phyloP scores from a whole-genome alignment of 1,139 yeast genomes.

The Candida glucosophila region DNA sequence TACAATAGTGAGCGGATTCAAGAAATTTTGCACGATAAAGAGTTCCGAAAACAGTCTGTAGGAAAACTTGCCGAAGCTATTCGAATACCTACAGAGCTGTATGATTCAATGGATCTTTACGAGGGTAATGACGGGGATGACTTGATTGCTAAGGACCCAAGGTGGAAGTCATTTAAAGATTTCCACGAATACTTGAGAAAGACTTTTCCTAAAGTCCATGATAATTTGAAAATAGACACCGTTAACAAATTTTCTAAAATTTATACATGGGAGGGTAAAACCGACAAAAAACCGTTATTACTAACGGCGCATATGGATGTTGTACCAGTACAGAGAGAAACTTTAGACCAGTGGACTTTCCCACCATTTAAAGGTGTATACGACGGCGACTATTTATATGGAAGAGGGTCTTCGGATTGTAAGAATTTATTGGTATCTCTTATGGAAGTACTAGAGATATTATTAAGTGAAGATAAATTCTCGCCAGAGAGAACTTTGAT shows the following conservation, averaged over 20 bases:
- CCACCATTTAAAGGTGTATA: constrained; percentile 36
- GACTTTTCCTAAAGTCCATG: constrained; percentile 24
- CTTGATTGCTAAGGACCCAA: constrained; percentile 18
- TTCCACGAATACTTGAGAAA: constrained; percentile 22
- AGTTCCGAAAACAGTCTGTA: constrained; percentile 31
- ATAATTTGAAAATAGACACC: constrained; percentile 20
- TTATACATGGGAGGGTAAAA: constrained; percentile 28
- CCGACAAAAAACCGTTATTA: constrained; percentile 27
- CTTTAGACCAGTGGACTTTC: constrained; percentile 31
- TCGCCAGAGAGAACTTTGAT: constrained; percentile 33
- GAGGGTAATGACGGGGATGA: constrained; percentile 14
- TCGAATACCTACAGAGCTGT: constrained; percentile 53
- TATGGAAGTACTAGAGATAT: constrained; percentile 32
- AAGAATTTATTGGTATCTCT: constrained; percentile 34
- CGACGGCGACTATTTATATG: constrained; percentile 32
- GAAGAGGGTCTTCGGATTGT: constrained; percentile 43
- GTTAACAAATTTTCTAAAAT: constrained; percentile 26
- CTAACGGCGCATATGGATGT: constrained; percentile 44
- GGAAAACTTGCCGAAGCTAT: constrained; percentile 46
- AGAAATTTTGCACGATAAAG: constrained; percentile 25
- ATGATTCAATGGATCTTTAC: constrained; percentile 36
- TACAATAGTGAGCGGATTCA: constrained; percentile 15
- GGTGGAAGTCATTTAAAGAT: constrained; percentile 21
- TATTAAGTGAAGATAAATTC: constrained; percentile 26
- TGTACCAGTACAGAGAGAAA: constrained; percentile 37